Base-by-base conservation (phyloP, 495 filamentous ascomycete genomes). In the Polyplosphaeria fusca region DNA sequence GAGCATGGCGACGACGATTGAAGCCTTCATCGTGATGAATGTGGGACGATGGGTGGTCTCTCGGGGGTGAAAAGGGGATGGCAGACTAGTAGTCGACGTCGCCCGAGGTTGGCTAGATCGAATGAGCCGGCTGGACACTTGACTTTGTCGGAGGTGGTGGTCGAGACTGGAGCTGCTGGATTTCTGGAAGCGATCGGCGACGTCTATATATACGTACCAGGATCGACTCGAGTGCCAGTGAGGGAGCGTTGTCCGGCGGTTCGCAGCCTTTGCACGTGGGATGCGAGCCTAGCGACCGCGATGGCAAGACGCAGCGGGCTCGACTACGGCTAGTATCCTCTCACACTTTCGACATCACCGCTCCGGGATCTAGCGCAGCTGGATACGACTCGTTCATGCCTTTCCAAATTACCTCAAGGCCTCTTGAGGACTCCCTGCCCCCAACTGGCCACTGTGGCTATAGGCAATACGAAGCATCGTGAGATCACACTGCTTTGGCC, bases 21-120 rank as follows among this genome's bases (percentile, higher is more conserved):
- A 55, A 30, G 32, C n/a, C 58, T 55, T 55, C 58, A 61, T 61
- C 22, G 37, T 50, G 58, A 30, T 9, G 28, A 38, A 4, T 39
- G 9, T 55, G 38, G 11, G 20, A 22, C n/a, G 5, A 18, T 3
- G n/a, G n/a, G n/a, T n/a, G n/a, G n/a, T n/a, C n/a, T n/a, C n/a
- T n/a, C n/a, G n/a, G 30, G 30, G 30, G 7, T 35, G 14, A 19
- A 18, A 11, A 20, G 39, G 7, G 16, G 19, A 7, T 42, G 39
- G 39, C 5, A 42, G 39, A 42, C 19, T 42, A 7, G 39, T 11
- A n/a, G 39, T 42, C 5, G 39, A 11, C 39, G n/a, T n/a, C 19
- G 39, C 7, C 30, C 7, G 7, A 35, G 30, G 14, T 35, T 35
- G 30, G 7, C 30, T 35, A 14, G 7, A 35, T 7, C 30, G 14